These are phyloP conservation scores for Cucurbitaria berberidis DNA, from an alignment of 2,329 filamentous ascomycete species.

Conservation along the genomic window DNA sequence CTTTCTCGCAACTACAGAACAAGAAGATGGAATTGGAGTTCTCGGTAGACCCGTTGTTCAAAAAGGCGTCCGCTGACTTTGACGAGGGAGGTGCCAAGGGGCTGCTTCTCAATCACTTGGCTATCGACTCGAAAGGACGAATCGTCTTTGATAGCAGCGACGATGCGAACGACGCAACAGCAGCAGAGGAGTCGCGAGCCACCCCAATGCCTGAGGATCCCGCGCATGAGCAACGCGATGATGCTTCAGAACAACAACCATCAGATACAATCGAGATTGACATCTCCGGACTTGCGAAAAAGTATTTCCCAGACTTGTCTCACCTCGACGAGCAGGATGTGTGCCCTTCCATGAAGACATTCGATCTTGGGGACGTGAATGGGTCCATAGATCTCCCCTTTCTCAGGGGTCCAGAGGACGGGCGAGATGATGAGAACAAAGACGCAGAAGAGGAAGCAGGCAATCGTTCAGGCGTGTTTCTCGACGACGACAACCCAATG, in stretches of 20 bases:
- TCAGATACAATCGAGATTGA: slow-evolving; percentile 77
- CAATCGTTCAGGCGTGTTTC: slow-evolving; percentile 79
- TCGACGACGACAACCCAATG: slow-evolving; percentile 83
- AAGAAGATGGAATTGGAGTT: slow-evolving; percentile 99
- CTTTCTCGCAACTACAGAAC: slow-evolving; percentile 84
- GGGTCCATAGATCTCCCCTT: slow-evolving; percentile 90
- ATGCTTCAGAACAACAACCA: slow-evolving; percentile 44
- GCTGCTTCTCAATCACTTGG: slow-evolving; percentile 91
- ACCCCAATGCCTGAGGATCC: slow-evolving; percentile 51
- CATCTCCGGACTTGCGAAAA: slow-evolving; percentile 72
- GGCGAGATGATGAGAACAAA: slow-evolving; percentile 71
- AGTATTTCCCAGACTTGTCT: slow-evolving; percentile 84
- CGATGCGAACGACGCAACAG: slow-evolving; percentile 66
- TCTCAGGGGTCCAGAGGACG: slow-evolving; percentile 85
- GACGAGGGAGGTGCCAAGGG: slow-evolving; percentile 98
- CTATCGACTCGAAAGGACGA: slow-evolving; percentile 87
- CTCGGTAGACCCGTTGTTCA: slow-evolving; percentile 96
- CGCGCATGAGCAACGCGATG: slow-evolving; percentile 40
- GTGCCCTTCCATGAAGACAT: slow-evolving; percentile 91
- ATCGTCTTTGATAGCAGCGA: slow-evolving; percentile 99
- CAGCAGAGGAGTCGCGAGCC: slow-evolving; percentile 53
- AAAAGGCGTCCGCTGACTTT: slow-evolving; percentile 97
- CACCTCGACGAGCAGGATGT: slow-evolving; percentile 85
- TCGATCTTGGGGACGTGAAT: slow-evolving; percentile 86
- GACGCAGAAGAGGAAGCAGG: slow-evolving; percentile 60